Evolutionary conservation across 2,329 filamentous ascomycete genomes (phyloP), one percentile per base, ranked within the genome.

Genomic region (Geoglossum cookeanum): DNA sequence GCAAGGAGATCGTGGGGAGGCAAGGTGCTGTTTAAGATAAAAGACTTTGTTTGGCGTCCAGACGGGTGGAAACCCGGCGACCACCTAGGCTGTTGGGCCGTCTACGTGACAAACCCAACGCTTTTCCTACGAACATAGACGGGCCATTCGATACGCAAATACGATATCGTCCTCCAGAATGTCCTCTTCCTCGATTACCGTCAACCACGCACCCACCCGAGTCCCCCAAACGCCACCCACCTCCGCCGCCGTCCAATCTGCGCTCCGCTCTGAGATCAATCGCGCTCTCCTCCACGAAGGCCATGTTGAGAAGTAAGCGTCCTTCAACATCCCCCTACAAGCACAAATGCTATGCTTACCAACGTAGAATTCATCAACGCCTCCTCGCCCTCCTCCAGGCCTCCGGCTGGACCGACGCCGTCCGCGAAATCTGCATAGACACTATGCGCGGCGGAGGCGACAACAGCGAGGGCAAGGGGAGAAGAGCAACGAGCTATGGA

Each of bases 211-310:
- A 13, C 48, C 29, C 48, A 52, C 48, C 4, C 29, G 32, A 11
- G 48, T 52, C 29, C 48, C 48, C 4, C 48, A 30, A 3, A 52
- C 29, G 33, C 48, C 48, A 7, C 48, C 48, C 27, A 7, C 27
- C 9, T 32, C 29, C 48, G 9, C 48, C 48, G 29, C 48, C 3
- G 22, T 29, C 27, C 48, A 52, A 15, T 32, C 22, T 5, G 27
- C 48, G 9, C 56, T 57, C 17, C 42, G 55, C 4, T 53, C 39
- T 7, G 44, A 49, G 27, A 47, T 57, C 27, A 57, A 57, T 42
- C 35, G 55, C 17, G 55, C 55, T 15, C 45, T 57, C 3, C 55
- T 57, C 6, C 39, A 47, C 44, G 27, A 29, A 7, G 55, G 55
- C 8, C 35, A 47, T 4, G 44, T 57, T 42, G 44, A 45, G 42